Evolutionary conservation across 2,329 filamentous ascomycete genomes (phyloP).

Genomic region (Emydomyces testavorans): DNA sequence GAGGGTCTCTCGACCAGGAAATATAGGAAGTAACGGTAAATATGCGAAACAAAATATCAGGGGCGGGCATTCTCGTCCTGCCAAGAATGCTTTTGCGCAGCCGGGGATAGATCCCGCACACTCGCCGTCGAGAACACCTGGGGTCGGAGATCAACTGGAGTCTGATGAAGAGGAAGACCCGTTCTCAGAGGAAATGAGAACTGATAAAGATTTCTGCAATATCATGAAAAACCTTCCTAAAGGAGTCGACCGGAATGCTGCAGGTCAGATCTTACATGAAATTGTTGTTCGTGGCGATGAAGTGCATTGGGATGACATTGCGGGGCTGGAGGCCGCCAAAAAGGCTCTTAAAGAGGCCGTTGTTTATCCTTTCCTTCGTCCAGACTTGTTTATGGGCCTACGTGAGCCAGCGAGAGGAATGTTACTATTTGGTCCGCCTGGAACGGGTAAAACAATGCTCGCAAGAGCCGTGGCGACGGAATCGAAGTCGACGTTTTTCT

Average conservation of each 20-base stretch:
- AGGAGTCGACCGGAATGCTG: conserved; percentile 69
- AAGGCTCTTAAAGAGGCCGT: conserved; percentile 87
- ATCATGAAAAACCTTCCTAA: conserved; percentile 68
- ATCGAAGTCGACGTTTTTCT: conserved; percentile 90
- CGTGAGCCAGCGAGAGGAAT: conserved; percentile 90
- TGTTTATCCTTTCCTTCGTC: conserved; percentile 89
- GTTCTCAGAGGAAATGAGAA: background rate
- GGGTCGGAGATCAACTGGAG: background rate
- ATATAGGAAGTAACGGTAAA: background rate
- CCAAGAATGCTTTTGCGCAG: background rate
- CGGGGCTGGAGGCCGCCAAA: conserved; percentile 81
- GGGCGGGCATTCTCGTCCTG: background rate
- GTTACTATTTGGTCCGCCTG: conserved; percentile 89
- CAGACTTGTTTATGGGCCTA: conserved; percentile 89
- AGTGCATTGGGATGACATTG: conserved; percentile 88
- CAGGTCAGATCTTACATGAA: conserved; percentile 88
- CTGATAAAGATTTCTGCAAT: conserved; percentile 43
- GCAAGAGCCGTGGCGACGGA: conserved; percentile 91
- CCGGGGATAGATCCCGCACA: background rate
- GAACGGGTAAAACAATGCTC: conserved; percentile 98
- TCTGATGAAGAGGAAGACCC: conserved; percentile 30
- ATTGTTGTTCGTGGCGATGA: conserved; percentile 90
- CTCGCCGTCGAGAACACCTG: background rate
- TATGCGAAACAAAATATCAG: background rate
- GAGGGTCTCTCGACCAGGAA: background rate